These are phyloP conservation scores for Aspergillus sp. DNA, from an alignment of 2,329 filamentous ascomycete genomes.

Conservation along the genomic window DNA sequence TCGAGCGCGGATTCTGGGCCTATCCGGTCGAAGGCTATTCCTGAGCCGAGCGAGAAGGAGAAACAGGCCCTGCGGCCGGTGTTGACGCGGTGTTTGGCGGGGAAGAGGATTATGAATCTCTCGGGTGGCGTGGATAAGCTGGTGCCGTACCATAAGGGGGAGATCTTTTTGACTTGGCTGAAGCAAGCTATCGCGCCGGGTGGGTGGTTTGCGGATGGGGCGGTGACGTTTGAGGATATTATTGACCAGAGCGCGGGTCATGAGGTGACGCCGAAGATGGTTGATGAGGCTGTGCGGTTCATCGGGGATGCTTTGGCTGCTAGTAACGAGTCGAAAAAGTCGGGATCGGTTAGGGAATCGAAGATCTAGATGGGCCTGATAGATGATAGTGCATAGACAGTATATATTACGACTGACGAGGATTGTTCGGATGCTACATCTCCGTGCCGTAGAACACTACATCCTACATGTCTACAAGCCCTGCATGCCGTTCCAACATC, in stretches of 20 bases:
- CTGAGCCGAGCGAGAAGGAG: constrained; percentile 42
- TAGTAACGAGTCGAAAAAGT: constrained; percentile 14
- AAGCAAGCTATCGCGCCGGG: constrained; percentile 43
- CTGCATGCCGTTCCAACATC: too few relatives aligned
- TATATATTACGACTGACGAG: too few relatives aligned
- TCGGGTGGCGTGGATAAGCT: constrained; percentile 58
- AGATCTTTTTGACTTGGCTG: constrained; percentile 56
- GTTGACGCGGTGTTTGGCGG: constrained; percentile 41
- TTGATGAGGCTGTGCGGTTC: constrained; percentile 54
- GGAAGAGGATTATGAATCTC: constrained; percentile 54
- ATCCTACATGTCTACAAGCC: too few relatives aligned
- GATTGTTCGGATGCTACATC: too few relatives aligned
- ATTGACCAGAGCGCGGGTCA: constrained; percentile 58
- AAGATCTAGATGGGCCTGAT: constrained; percentile 26
- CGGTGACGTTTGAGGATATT: constrained; percentile 55
- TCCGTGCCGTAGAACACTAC: too few relatives aligned
- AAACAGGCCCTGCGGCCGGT: constrained; percentile 42
- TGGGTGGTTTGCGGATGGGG: constrained; percentile 51
- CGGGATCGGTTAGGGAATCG: constrained; percentile 33
- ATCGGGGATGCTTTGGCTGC: constrained; percentile 43
- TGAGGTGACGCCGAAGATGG: constrained; percentile 57
- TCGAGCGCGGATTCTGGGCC: constrained; percentile 18
- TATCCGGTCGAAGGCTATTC: constrained; percentile 30
- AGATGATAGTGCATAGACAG: too few relatives aligned
- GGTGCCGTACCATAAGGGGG: constrained; percentile 57